Evolutionary conservation across 495 filamentous ascomycete species (phyloP), one percentile per base, ranked within the genome.

Genomic region (Penicillium daleae): DNA sequence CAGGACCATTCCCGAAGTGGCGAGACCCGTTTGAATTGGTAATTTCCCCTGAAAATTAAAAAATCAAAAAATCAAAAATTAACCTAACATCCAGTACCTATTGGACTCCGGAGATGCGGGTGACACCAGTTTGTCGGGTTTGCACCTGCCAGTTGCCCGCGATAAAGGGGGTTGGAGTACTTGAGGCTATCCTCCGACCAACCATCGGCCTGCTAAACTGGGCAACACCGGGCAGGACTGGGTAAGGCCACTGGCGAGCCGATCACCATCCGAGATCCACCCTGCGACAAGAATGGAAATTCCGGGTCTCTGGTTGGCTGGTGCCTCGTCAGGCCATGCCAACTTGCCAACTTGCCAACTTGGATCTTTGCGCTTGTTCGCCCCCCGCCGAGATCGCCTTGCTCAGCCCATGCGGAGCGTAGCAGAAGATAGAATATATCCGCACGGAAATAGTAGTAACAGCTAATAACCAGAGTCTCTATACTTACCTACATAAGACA

Each of bases 1-100:
- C n/a, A n/a, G n/a, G n/a, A n/a, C 69, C 65, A 69, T 64, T 74
- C 71, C 74, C 74, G 74, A 72, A 70, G 77, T 79, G 77, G 77
- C 77, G 77, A 76, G 77, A 79, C 65, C 64, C 46, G 63, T 66
- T 60, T 66, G 57, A 26, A 60, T 6, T 21, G 13, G 4, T 24
- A 19, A 21, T 59, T 53, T 60, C 69, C 71, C 71, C 70, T 69
- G 66, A 63, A 37, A 17, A 32, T 44, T 7, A 46, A n/a, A 35
- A 35, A 35, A 35, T 2, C 2, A 35, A 8, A 35, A 35, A 35
- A 9, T 5, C 12, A 9, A n/a, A n/a, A n/a, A n/a, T n/a, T n/a
- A n/a, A n/a, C n/a, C n/a, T n/a, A n/a, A n/a, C n/a, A n/a, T n/a
- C n/a, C n/a, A n/a, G n/a, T n/a, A n/a, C 33, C 33, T 9, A 2